Evolutionary conservation across 2,329 filamentous ascomycete species (phyloP), one percentile per base, ranked within the genome.

Genomic region (Xylaria sp.): DNA sequence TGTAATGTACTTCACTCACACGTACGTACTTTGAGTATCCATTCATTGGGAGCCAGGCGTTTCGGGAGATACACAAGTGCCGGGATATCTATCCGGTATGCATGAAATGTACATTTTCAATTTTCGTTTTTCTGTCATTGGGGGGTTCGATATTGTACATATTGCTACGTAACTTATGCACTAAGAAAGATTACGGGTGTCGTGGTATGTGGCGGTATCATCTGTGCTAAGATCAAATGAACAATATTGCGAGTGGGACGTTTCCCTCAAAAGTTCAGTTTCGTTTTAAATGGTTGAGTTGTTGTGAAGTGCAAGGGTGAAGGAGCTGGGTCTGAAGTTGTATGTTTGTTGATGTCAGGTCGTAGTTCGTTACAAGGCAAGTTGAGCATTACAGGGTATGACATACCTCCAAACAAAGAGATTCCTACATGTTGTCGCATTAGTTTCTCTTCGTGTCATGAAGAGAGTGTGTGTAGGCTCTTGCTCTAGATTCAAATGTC

Each of bases 31-130:
- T 62, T 44, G 38, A 61, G 38, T 68, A 65, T 51, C 56, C 42
- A 57, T 60, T 68, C 61, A 68, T 65, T 40, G 53, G 66, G 49
- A 56, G 53, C 33, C 53, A 38, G 53, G 53, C 53, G 53, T 56
- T 49, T 33, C 26, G 26, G 49, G 49, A 53, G 49, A 53, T 15
- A 53, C 49, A 33, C 26, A 33, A n/a, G 26, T 31, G 26, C 26
- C 26, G 49, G 49, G 31, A n/a, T 15, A 53, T 33, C 15, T 15
- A 53, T 33, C 15, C 49, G 49, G 26, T 33, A 53, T 53, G 26
- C 49, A 53, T 53, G 1, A 42, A 6, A 7, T 28, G 23, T 5
- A 53, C 15, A 53, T 53, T 33, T 26, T 33, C 31, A 28, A 28
- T 17, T n/a, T 48, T 28, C 15, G 11, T 7, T 46, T 48, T 23